phyloP scores from a whole-genome alignment of 208 protist species.

The Leptomonas pyrrhocoris region DNA sequence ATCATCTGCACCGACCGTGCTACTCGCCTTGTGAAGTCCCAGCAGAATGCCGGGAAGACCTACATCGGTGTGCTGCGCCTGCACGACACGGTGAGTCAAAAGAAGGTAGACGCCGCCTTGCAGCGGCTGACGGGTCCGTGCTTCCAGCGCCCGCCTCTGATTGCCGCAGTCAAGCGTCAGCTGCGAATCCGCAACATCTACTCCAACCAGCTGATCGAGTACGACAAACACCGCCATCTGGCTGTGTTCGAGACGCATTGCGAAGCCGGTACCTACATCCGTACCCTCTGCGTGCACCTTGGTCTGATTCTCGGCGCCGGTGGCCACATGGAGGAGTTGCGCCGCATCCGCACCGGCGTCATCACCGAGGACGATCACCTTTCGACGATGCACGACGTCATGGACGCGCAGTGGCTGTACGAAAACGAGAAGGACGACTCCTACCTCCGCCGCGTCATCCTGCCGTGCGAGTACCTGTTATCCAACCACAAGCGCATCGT shows the following conservation, averaged over 20 bases:
- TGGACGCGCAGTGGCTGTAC: slow-evolving; percentile 98
- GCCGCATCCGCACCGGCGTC: slow-evolving; percentile 97
- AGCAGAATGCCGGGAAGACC: slow-evolving; percentile 99
- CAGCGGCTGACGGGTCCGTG: slow-evolving; percentile 98
- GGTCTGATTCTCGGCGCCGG: slow-evolving; percentile 98
- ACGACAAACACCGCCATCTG: slow-evolving; percentile 96
- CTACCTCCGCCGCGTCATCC: slow-evolving; percentile 97
- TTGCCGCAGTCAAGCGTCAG: slow-evolving; percentile 98
- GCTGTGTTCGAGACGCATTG: slow-evolving; percentile 99
- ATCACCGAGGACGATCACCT: slow-evolving; percentile 95
- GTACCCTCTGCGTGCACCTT: slow-evolving; percentile 99
- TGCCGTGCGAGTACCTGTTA: slow-evolving; percentile 98
- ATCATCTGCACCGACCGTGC: slow-evolving; percentile 99
- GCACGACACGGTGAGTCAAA: slow-evolving; percentile 93
- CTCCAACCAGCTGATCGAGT: slow-evolving; percentile 98
- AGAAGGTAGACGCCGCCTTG: slow-evolving; percentile 91
- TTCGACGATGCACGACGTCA: slow-evolving; percentile 99
- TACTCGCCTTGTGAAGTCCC: slow-evolving; percentile 99
- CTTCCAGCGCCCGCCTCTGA: slow-evolving; percentile 99
- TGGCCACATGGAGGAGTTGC: slow-evolving; percentile 99
- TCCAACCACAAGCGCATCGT: slow-evolving; percentile 98
- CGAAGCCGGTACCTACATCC: slow-evolving; percentile 99
- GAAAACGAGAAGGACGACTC: slow-evolving; percentile 98
- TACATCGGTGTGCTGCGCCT: slow-evolving; percentile 99
- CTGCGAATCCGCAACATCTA: slow-evolving; percentile 99